Conservation (phyloP, 495 filamentous ascomycete species). For the Echria macrotheca region DNA sequence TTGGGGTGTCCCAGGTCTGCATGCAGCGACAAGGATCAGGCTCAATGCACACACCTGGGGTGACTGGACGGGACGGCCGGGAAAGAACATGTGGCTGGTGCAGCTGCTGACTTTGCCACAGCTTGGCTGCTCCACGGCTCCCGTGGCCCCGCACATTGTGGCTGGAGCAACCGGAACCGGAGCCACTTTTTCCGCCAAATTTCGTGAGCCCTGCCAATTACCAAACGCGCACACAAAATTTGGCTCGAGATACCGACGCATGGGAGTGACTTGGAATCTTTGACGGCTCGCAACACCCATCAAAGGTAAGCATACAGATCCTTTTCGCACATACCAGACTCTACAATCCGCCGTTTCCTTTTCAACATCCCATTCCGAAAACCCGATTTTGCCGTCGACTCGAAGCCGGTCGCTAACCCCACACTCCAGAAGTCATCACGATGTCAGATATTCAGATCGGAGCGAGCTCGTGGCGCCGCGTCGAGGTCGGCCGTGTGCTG, state of each 20-base stretch:
- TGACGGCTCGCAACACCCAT: constrained; percentile 31
- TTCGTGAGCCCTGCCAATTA: constrained; percentile 35
- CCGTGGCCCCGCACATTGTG: constrained; percentile 8
- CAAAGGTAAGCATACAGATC: constrained; percentile 30
- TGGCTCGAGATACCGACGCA: constrained; percentile 31
- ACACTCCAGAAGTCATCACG: constrained; percentile 24
- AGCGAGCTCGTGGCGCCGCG: constrained; percentile 63
- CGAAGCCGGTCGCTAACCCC: constrained; percentile 22
- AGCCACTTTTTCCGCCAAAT: constrained; percentile 30
- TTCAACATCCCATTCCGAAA: constrained; percentile 13
- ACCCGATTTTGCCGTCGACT: constrained; percentile 1
- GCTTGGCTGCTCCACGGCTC: too few species aligned
- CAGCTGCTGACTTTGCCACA: too few species aligned
- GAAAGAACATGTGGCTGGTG: too few species aligned
- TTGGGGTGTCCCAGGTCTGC: too few species aligned
- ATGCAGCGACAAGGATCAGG: neutral
- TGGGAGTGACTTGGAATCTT: constrained; percentile 32
- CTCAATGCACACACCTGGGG: neutral
- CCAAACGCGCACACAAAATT: constrained; percentile 33
- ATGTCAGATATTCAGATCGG: constrained; percentile 33
- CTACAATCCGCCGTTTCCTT: constrained; percentile 11
- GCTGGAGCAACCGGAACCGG: constrained; percentile 27
- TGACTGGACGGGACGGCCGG: too few species aligned
- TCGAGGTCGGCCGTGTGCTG: constrained; percentile 95
- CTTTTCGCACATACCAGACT: constrained; percentile 8